Evolutionary conservation across 78 protist genomes (phyloP).

Genomic region (Polysphondylium violaceum): DNA sequence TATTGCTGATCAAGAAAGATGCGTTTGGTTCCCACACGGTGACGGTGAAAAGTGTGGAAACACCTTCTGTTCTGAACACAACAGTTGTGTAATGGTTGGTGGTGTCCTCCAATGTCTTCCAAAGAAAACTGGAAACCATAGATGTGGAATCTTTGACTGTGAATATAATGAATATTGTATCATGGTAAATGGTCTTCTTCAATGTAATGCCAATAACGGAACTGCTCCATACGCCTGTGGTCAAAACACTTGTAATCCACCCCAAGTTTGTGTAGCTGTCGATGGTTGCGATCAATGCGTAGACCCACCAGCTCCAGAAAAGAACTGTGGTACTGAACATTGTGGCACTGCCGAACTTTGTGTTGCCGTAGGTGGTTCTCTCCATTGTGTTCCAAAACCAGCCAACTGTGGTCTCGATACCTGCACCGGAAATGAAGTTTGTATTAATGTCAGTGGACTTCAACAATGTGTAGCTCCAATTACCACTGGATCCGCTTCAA

Average conservation of each 20-base stretch:
- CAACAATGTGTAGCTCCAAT: no score
- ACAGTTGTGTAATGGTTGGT: constrained; percentile 13
- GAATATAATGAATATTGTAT: not conserved
- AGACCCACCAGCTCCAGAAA: constrained; percentile 5
- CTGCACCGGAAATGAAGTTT: no score
- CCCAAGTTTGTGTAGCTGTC: constrained; percentile 14
- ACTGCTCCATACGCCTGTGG: constrained; percentile 19
- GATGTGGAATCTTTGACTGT: constrained; percentile 31
- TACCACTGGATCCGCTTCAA: no score
- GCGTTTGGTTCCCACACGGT: constrained; percentile 17
- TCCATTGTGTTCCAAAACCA: no score
- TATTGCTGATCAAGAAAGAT: not conserved
- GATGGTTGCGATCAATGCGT: constrained; percentile 10
- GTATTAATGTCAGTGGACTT: no score
- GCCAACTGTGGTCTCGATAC: no score
- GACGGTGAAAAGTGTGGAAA: constrained; percentile 28
- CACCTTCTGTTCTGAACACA: not conserved
- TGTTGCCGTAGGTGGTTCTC: no score
- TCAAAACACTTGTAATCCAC: not conserved
- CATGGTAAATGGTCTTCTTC: constrained; percentile 11
- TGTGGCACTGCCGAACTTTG: no score
- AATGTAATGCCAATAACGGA: not conserved
- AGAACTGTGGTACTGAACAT: no score
- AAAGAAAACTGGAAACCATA: not conserved
- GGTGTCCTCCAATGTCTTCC: constrained; percentile 18